These are phyloP conservation scores for Alternaria sp. DNA, from an alignment of 2,329 filamentous ascomycete species.

Conservation along the genomic window DNA sequence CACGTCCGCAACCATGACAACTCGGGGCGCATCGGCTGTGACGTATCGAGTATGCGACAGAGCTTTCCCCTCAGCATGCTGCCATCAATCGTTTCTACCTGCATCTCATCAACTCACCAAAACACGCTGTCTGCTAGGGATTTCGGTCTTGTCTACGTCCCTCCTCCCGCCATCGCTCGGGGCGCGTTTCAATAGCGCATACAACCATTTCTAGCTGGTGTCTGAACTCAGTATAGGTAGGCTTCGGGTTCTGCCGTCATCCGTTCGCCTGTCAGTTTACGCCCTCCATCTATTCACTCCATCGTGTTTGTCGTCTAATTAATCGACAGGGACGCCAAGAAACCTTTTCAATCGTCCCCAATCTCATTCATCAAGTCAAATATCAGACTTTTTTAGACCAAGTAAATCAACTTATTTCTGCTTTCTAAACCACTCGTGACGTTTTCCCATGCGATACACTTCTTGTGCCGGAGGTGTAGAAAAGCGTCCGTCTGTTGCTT, in stretches of 20 bases:
- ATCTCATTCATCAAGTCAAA: background rate
- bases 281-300: background rate
- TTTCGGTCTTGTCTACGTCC: background rate
- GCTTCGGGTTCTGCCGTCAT: background rate
- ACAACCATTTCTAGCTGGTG: background rate
- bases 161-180: background rate
- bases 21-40: slow-evolving; percentile 3
- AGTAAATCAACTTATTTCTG: background rate
- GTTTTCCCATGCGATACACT: too few species aligned
- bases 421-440: background rate
- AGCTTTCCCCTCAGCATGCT: background rate
- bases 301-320: background rate
- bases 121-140: background rate
- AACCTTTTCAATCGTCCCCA: too few species aligned
- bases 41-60: background rate
- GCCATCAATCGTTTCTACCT: background rate
- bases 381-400: background rate
- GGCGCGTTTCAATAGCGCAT: background rate
- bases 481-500: background rate
- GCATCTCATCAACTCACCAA: background rate
- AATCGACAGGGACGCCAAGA: background rate
- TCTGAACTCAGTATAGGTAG: background rate
- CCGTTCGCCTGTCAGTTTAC: background rate
- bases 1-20: background rate
- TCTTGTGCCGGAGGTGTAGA: too few species aligned